Evolutionary conservation across 148 eudicot species (phyloP).

Genomic region (Diospyros lotus): DNA sequence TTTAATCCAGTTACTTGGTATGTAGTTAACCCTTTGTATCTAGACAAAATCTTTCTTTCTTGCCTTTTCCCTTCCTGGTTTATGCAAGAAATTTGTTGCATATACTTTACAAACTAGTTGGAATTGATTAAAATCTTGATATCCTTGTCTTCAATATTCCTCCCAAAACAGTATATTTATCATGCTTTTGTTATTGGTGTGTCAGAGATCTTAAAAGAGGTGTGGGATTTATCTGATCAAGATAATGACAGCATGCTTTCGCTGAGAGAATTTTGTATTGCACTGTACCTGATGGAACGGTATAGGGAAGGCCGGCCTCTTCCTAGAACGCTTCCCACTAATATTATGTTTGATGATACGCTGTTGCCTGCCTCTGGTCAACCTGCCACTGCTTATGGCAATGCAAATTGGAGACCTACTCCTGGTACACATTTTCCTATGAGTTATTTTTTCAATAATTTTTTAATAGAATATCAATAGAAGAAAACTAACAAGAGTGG

Average conservation of each 20-base stretch:
- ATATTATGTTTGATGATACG: conserved; percentile 46
- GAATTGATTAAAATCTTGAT: background rate
- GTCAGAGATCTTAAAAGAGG: conserved; percentile 94
- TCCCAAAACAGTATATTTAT: conserved; percentile 12
- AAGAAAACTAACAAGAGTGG: too few relatives aligned
- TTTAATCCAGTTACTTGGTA: background rate
- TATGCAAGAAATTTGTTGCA: background rate
- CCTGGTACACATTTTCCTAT: conserved; percentile 49
- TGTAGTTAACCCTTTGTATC: background rate
- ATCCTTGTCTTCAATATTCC: background rate
- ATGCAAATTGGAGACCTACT: conserved; percentile 56
- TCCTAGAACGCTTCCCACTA: conserved; percentile 64
- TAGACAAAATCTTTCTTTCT: background rate
- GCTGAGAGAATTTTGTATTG: conserved; percentile 91
- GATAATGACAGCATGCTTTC: conserved; percentile 99
- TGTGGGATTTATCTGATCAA: conserved; percentile 99
- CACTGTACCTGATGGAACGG: conserved; percentile 95
- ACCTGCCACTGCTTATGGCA: conserved; percentile 48
- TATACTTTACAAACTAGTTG: background rate
- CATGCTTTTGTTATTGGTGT: conserved; percentile 27
- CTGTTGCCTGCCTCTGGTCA: conserved; percentile 50
- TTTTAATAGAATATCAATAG: too few relatives aligned
- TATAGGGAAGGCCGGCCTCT: conserved; percentile 93
- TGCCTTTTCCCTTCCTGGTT: background rate
- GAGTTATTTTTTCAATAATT: background rate